Evolutionary conservation across 345 rosid genomes (phyloP), one percentile per base, ranked within the genome.

Genomic region (Arabidopsis arenosa): DNA sequence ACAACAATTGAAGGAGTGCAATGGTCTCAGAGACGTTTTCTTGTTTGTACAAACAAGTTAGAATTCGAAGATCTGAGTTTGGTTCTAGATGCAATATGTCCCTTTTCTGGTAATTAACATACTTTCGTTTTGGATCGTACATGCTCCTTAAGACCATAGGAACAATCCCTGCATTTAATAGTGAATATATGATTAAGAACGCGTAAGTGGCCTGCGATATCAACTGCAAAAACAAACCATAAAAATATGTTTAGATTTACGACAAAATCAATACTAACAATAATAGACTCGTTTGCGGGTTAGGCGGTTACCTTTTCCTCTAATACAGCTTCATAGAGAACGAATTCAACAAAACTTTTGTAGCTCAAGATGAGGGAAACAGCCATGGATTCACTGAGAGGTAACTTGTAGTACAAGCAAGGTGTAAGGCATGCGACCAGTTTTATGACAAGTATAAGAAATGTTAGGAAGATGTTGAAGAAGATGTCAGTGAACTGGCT

Each of bases 31-130:
- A 35, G 18, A 84, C 77, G 61, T 85, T 73, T 11, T 83, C 81
- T 0, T 82, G 79, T 72, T 49, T 63, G 60, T 84, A 86, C 59
- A 88, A 80, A 61, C 89, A 85, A 10, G 87, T 35, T 8, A 90
- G 78, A n/a, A 88, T 33, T 9, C 76, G 75, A 1, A 81, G 83
- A 66, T 71, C 80, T 2, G 80, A 35, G 0, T 51, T 14, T 9
- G 63, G 73, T 67, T 57, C 70, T n/a, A 74, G 21, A 45, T 21
- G 17, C 57, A 74, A 2, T 44, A 74, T 21, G 49, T 74, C 65
- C 56, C 68, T 56, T n/a, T 64, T 64, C 15, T 54, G 55, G 33
- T 73, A 64, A 0, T 56, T 64, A 18, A 33, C 26, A 37, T 73
- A 64, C 45, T 73, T 64, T 7, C 64, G 11, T 43, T 44, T 73